These are phyloP conservation scores for Angomonas desouzai DNA, from an alignment of 208 protist genomes.

Conservation along the genomic window DNA sequence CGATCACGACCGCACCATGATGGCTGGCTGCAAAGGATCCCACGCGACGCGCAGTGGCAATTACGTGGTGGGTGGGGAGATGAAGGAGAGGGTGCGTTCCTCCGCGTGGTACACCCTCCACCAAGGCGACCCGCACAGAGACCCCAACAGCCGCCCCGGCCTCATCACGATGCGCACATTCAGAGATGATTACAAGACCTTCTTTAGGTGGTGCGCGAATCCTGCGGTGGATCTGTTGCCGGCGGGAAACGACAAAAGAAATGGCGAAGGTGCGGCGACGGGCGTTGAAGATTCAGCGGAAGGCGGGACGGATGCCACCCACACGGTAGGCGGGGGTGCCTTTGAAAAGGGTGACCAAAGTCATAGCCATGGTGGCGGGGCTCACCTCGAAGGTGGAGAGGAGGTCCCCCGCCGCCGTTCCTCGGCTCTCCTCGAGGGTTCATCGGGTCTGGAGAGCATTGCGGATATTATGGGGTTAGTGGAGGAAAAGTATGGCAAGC, in stretches of 20 bases:
- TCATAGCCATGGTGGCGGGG: neutral
- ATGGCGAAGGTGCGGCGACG: too few relatives aligned
- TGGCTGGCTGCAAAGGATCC: constrained; percentile 26
- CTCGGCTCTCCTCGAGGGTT: neutral
- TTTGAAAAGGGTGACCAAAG: neutral
- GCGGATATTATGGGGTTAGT: constrained; percentile 22
- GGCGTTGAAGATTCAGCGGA: too few relatives aligned
- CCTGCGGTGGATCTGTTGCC: neutral
- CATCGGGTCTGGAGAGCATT: neutral
- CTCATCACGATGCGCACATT: constrained; percentile 1
- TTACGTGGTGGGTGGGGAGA: constrained; percentile 25
- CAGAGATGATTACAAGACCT: neutral
- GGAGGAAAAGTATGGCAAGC: constrained; percentile 33
- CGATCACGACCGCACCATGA: constrained; percentile 64
- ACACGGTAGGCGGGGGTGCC: neutral
- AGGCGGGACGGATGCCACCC: neutral
- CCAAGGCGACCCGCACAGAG: too few relatives aligned
- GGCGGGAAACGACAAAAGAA: neutral
- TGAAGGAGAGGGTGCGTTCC: constrained; percentile 28
- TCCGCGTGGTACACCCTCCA: constrained; percentile 28
- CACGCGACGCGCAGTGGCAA: constrained; percentile 44
- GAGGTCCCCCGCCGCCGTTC: neutral
- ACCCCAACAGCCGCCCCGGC: neutral
- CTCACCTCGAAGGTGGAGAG: neutral
- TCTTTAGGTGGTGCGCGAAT: neutral